Base-by-base conservation (phyloP, 2,329 filamentous ascomycete genomes). In the Aureobasidium lini region DNA sequence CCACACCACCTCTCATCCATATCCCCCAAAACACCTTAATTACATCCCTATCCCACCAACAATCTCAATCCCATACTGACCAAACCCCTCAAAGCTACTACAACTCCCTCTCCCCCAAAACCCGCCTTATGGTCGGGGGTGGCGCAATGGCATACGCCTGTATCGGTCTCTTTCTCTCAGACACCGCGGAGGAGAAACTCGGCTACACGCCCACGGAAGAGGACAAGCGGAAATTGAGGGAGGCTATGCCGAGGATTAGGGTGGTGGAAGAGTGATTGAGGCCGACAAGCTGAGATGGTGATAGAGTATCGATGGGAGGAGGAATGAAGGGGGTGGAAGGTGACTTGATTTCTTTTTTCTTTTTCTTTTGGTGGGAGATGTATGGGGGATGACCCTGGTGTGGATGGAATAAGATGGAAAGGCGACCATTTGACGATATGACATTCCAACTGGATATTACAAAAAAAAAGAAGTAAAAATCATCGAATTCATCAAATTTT, bases 81-180 rank as follows among this genome's bases (percentile, higher is more conserved):
- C 4, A 23, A 2, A 2, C 6, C 3, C 5, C 16, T 39, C 6
- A 16, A 18, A 61, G 59, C 29, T 57, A 54, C 44, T 95, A 91
- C 77, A 85, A 81, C 69, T 84, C 82, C 66, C 84, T 95, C 57
- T 76, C 86, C 3, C 82, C 87, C 16, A 85, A 82, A 65, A 87
- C 88, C 28, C 87, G 88, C 60, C 75, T 89, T 43, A 75, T 86
- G 49, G 79, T 95, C 63, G 92, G 92, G 65, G 71, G 84, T 50
- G 87, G 85, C 66, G 75, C 95, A 64, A 84, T 96, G 68, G 83
- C 83, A 36, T 96, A 90, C 83, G 90, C 89, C 13, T 76, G 78
- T 42, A 76, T 84, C 42, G 92, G 90, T 15, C 79, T 94, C n/a
- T 86, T 87, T 69, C 69, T 89, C 16, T 84, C 87, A 5, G 88